Evolutionary conservation across 2,329 filamentous ascomycete genomes (phyloP), one percentile per base, ranked within the genome.

Genomic region (Penicillium sp.): DNA sequence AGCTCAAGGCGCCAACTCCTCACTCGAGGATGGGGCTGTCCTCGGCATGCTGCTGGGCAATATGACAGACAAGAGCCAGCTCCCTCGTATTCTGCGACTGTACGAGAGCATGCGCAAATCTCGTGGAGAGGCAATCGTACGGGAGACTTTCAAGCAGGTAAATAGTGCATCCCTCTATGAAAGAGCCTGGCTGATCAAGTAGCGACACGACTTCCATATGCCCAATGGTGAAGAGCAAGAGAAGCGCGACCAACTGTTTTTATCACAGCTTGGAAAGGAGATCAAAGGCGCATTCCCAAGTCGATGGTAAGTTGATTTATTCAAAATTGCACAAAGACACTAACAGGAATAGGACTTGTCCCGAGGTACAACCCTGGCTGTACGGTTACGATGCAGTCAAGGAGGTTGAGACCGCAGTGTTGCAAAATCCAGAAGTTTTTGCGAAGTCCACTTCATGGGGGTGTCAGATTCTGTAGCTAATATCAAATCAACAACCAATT

Each of bases 1-100:
- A 27, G 86, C 83, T 0, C 87, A 85, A 68, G 86, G 87, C 0
- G 87, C 87, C 13, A 88, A 88, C 64, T 85, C 81, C 0, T 82
- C 83, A 0, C 75, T 90, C 1, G 87, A 90, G 64, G 87, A 90
- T 49, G 87, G 86, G 0, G 85, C 86, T 0, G 84, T 87, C 0
- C 71, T 89, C 0, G 87, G 86, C 0, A 74, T 78, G 1, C 63
- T 88, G 1, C 71, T 89, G 0, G 79, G 80, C 0, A 74, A 79
- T 3, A 72, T 87, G 9, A 70, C 74, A 32, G 69, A 67, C 0
- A 78, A 75, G 44, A 62, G 61, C 0, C 71, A 78, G 0, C 54
- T 85, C 1, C 75, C 76, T 0, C 61, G 70, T 14, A 73, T 75
- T 1, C 60, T 82, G n/a, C 64, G 67, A 11, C 45, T 77, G 5